These are phyloP conservation scores for Monilinia aucupariae DNA, from an alignment of 2,329 filamentous ascomycete genomes.

Conservation along the genomic window DNA sequence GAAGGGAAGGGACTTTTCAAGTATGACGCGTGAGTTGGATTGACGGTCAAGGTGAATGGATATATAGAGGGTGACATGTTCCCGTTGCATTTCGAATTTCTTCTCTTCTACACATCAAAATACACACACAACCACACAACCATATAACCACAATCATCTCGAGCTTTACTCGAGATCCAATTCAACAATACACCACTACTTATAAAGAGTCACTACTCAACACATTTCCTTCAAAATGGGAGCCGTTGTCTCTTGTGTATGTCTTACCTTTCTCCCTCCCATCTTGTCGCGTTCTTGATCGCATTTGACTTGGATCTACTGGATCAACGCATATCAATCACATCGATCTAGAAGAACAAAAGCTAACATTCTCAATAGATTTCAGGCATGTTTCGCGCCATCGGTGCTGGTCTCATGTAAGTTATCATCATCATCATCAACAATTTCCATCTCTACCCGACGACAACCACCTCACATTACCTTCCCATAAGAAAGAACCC, in stretches of 20 bases:
- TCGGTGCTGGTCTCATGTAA: slow-evolving; percentile 35
- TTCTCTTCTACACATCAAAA: slow-evolving; percentile 7
- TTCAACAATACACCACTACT: background rate
- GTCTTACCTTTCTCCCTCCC: slow-evolving; percentile 15
- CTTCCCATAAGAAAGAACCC: too few species aligned
- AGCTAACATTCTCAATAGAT: slow-evolving; percentile 27
- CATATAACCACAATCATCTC: background rate
- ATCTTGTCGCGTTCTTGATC: background rate
- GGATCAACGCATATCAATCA: too few species aligned
- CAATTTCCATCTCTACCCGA: too few species aligned
- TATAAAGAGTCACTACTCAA: background rate
- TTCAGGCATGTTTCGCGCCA: slow-evolving; percentile 32
- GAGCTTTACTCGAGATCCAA: background rate
- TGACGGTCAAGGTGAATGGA: background rate
- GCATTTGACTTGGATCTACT: background rate
- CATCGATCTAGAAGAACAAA: slow-evolving; percentile 17
- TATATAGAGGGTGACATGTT: slow-evolving; percentile 2
- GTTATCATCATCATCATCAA: background rate
- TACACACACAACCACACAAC: background rate
- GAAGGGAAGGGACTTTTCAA: too few species aligned
- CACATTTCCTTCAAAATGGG: slow-evolving; percentile 32
- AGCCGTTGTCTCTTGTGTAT: slow-evolving; percentile 37
- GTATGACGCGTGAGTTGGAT: background rate
- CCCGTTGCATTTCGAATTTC: background rate
- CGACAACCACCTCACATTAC: background rate